phyloP scores from a whole-genome alignment of 2,329 filamentous ascomycete genomes.

The Massarina eburnea region DNA sequence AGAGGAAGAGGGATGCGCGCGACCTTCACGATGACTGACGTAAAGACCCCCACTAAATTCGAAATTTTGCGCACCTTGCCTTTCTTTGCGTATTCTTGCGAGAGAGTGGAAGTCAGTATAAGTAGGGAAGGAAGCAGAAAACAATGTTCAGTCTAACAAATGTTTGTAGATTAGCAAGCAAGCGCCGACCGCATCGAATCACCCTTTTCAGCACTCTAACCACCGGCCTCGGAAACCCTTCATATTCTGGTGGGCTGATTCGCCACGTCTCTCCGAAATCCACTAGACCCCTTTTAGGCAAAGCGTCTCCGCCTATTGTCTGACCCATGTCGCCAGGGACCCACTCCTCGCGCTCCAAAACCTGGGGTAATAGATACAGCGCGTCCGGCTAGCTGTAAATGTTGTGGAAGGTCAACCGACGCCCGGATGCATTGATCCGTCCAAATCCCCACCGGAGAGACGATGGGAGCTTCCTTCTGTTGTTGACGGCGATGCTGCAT shows the following conservation, averaged over 20 bases:
- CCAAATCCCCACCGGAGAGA: too few relatives aligned
- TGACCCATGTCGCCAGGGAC: background rate
- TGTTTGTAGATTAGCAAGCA: conserved; percentile 18
- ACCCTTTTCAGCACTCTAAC: conserved; percentile 22
- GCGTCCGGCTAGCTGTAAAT: background rate
- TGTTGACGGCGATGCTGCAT: background rate
- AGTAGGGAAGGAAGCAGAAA: too few relatives aligned
- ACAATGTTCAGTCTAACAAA: background rate
- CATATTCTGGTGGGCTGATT: conserved; percentile 1
- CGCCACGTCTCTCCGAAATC: background rate
- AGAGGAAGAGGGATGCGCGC: too few relatives aligned
- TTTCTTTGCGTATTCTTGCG: too few relatives aligned
- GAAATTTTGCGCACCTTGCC: too few relatives aligned
- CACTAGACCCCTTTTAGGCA: background rate
- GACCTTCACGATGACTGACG: too few relatives aligned
- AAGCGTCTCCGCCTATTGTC: too few relatives aligned
- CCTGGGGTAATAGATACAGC: background rate
- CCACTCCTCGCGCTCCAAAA: background rate
- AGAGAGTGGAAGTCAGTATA: too few relatives aligned
- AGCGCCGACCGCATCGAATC: conserved; percentile 13
- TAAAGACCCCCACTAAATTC: too few relatives aligned
- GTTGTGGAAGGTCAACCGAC: background rate
- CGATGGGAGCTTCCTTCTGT: too few relatives aligned
- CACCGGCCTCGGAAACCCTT: conserved; percentile 30
- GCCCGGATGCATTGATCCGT: too few relatives aligned